Evolutionary conservation across 2,329 filamentous ascomycete genomes (phyloP), one percentile per base, ranked within the genome.

Genomic region (Ceratocystis variospora): DNA sequence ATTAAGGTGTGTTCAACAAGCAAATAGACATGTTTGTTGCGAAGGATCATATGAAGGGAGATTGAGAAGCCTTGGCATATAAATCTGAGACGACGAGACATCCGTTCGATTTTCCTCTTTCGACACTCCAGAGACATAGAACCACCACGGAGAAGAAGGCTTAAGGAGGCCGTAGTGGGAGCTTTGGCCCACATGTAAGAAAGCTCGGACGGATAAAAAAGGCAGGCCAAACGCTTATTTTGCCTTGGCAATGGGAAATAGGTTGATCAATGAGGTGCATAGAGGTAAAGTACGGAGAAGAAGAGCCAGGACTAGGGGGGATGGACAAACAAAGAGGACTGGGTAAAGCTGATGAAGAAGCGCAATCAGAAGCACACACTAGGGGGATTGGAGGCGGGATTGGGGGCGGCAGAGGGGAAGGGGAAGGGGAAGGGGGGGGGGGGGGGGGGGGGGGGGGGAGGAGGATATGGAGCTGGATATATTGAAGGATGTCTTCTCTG

Each of bases 1-100:
- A 57, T 57, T 57, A 57, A 57, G 53, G 28, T 31, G 28, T 3
- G 28, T 22, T 12, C 33, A 31, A 31, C 55, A 59, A 59, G n/a
- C 25, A 31, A 37, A 41, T 41, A 41, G 37, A 41, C 37, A 15
- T 3, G 55, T 17, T 37, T 22, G 17, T 4, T n/a, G 31, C 6
- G 55, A 59, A 59, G 55, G 55, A 59, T n/a, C n/a, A 59, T 37
- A 59, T 59, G 55, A 59, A 59, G 28, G 28, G 28, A 59, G 33
- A 59, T 59, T 59, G 55, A 59, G n/a, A 10, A 59, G 15, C 28
- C 55, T 59, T 59, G 55, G 55, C 55, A 59, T 37, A 33, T 15
- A 33, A 37, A n/a, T 59, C 28, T 25, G 55, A 59, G 15, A 59
- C 25, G 7, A 8, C 28, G 15, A 41, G 55, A 59, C 55, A 3